These are phyloP conservation scores for Cryptococcus sp. DNA, from an alignment of 1,284 basidiomycete species.

Conservation along the genomic window DNA sequence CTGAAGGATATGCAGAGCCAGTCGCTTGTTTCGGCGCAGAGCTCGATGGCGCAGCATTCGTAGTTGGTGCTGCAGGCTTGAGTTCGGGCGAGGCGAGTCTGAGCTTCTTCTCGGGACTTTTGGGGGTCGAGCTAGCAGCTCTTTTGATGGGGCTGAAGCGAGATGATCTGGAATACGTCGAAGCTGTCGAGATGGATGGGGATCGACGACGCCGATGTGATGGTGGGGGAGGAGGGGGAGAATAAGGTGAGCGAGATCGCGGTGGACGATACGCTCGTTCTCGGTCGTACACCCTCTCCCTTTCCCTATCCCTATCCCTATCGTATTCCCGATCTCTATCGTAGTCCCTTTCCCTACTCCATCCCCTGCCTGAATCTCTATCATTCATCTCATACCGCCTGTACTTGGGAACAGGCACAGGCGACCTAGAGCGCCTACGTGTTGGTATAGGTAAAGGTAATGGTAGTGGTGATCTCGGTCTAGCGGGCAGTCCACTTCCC, in stretches of 20 bases:
- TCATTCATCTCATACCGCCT: conserved; percentile 12
- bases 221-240: conserved; percentile 7
- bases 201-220: conserved; percentile 6
- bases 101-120: neutral
- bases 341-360: conserved; percentile 22
- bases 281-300: conserved; percentile 1
- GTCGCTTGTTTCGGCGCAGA: too few relatives aligned
- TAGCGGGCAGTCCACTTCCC: conserved; percentile 10
- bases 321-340: conserved; percentile 4
- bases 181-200: conserved; percentile 16
- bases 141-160: conserved; percentile 16
- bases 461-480: conserved; percentile 20
- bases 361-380: conserved; percentile 16
- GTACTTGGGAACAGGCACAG: conserved; percentile 2
- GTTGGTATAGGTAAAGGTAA: neutral
- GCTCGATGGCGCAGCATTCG: too few relatives aligned
- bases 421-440: conserved; percentile 23
- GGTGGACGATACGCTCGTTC: conserved; percentile 2
- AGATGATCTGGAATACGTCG: conserved; percentile 18
- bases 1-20: conserved; percentile 2
- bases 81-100: conserved; percentile 2
- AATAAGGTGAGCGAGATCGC: conserved; percentile 19
- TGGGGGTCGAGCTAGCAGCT: conserved; percentile 1
- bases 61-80: too few relatives aligned
- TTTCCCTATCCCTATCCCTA: conserved; percentile 15